A percentile compares a stretch with the other conserved stretches of the same genome.
Conservation (phyloP, 2,329 filamentous ascomycete genomes). For the Diaporthe citriasiana region DNA sequence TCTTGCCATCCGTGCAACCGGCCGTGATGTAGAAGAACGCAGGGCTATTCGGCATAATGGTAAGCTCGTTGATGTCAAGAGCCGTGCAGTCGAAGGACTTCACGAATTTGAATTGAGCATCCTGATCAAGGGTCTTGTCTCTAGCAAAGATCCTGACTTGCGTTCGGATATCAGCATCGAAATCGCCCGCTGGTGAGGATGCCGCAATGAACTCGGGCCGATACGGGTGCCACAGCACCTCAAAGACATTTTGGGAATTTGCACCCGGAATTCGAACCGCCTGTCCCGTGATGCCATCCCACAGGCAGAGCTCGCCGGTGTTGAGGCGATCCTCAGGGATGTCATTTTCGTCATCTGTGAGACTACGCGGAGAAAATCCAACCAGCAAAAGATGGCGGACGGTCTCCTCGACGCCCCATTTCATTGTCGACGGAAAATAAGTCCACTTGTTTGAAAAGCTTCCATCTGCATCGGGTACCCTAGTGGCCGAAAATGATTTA, state of each 20-base stretch:
- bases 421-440: slow-evolving; percentile 74
- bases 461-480: slow-evolving; percentile 50
- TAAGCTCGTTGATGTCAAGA: slow-evolving; percentile 74
- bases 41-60: slow-evolving; percentile 68
- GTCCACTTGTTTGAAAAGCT: slow-evolving; percentile 66
- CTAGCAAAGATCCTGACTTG: slow-evolving; percentile 69
- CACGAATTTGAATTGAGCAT: slow-evolving; percentile 59
- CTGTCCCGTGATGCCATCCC: slow-evolving; percentile 63
- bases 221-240: slow-evolving; percentile 73
- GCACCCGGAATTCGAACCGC: slow-evolving; percentile 64
- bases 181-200: slow-evolving; percentile 65
- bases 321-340: slow-evolving; percentile 71
- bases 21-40: slow-evolving; percentile 69
- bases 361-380: slow-evolving; percentile 73
- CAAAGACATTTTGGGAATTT: slow-evolving; percentile 73
- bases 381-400: slow-evolving; percentile 69
- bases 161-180: slow-evolving; percentile 62
- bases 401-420: slow-evolving; percentile 66
- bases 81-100: slow-evolving; percentile 72
- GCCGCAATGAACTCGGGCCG: slow-evolving; percentile 68
- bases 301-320: slow-evolving; percentile 72
- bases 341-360: slow-evolving; percentile 65
- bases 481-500: slow-evolving; percentile 58
- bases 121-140: slow-evolving; percentile 47
- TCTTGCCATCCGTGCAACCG: slow-evolving; percentile 72